Evolutionary conservation across 768 basidiomycete genomes (phyloP).

Genomic region (Pilatotrama ljubarskyi): DNA sequence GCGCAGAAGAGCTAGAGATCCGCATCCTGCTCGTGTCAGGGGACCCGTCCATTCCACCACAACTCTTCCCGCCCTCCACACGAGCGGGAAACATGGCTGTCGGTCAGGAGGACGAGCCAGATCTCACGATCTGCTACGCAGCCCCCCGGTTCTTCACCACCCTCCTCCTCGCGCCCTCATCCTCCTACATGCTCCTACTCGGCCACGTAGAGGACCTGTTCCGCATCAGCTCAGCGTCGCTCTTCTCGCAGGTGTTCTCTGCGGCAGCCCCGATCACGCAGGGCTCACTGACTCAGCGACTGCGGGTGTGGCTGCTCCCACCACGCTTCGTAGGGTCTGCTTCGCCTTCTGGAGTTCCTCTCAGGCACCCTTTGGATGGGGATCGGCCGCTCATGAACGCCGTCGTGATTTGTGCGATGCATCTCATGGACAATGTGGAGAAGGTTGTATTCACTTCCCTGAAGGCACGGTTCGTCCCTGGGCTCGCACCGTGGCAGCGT

Average conservation of each 20-base stretch:
- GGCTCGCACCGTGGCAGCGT: constrained; percentile 55
- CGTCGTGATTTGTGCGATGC: constrained; percentile 28
- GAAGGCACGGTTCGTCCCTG: constrained; percentile 49
- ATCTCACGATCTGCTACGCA: constrained; percentile 44
- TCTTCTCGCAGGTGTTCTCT: constrained; percentile 34
- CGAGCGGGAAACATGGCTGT: not conserved
- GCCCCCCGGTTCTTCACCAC: constrained; percentile 50
- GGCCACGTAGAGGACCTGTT: constrained; percentile 29
- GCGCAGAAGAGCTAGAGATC: constrained; percentile 38
- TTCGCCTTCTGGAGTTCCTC: not conserved
- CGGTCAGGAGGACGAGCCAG: not conserved
- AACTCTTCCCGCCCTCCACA: constrained; percentile 9
- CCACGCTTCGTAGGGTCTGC: not conserved
- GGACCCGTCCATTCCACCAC: constrained; percentile 29
- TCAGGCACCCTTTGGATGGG: constrained; percentile 32
- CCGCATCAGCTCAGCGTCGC: constrained; percentile 33
- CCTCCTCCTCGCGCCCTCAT: constrained; percentile 45
- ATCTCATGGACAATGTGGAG: constrained; percentile 40
- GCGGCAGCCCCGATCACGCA: not conserved
- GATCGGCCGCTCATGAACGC: constrained; percentile 14
- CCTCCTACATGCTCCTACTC: constrained; percentile 43
- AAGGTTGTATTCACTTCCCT: constrained; percentile 37
- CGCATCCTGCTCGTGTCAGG: constrained; percentile 42
- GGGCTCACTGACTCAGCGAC: not conserved
- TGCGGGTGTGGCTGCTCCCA: constrained; percentile 10